Conservation (phyloP, 2,329 filamentous ascomycete species). For the Calonectria naviculata region DNA sequence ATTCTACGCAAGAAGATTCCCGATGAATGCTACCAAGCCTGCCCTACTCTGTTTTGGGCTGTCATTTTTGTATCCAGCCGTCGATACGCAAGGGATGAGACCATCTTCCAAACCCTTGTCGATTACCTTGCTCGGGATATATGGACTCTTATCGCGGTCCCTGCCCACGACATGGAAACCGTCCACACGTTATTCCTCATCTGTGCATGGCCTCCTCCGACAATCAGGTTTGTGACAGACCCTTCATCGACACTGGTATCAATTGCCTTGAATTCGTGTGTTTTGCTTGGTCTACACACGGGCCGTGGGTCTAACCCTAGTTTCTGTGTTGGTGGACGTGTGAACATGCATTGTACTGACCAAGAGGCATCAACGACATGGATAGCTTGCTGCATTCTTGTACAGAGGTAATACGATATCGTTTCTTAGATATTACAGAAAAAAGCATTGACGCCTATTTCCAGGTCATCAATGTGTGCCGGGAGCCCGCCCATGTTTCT, state of each 20-base stretch:
- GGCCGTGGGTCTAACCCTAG: conserved; percentile 62
- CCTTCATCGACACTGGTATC: conserved; percentile 60
- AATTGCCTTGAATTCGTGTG: conserved; percentile 59
- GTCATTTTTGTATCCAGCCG: conserved; percentile 62
- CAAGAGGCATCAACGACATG: conserved; percentile 65
- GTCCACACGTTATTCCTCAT: conserved; percentile 65
- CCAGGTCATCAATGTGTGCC: conserved; percentile 50
- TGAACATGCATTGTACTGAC: conserved; percentile 57
- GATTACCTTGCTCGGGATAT: conserved; percentile 60
- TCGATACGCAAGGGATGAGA: conserved; percentile 57
- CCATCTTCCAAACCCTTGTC: conserved; percentile 56
- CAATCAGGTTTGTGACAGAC: conserved; percentile 62
- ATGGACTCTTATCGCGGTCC: conserved; percentile 54
- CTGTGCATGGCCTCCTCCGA: conserved; percentile 63
- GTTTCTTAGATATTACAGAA: background rate
- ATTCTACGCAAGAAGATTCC: conserved; percentile 61
- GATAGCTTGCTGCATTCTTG: conserved; percentile 63
- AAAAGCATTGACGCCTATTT: conserved; percentile 10
- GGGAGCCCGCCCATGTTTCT: conserved; percentile 63
- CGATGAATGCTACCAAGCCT: conserved; percentile 60
- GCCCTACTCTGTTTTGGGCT: conserved; percentile 65
- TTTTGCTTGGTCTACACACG: conserved; percentile 63
- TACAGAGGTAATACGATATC: conserved; percentile 55
- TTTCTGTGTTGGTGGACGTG: conserved; percentile 56
- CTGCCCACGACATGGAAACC: conserved; percentile 57